Conservation (phyloP, 192 early-diverging fungal species). For the Coemansia pectinata region DNA sequence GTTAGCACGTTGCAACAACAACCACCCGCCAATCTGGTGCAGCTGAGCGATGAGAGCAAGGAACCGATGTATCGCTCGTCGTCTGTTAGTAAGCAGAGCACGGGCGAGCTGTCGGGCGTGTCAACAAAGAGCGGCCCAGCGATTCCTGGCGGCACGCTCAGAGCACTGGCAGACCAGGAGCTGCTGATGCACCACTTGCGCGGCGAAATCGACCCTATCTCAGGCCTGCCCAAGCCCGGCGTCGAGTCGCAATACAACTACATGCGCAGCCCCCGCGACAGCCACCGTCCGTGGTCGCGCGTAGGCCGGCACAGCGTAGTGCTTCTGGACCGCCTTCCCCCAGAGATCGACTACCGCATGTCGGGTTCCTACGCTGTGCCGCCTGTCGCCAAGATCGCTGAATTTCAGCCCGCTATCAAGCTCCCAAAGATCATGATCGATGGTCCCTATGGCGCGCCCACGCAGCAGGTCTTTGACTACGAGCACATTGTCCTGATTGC, state of each 20-base stretch:
- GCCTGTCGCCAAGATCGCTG: constrained; percentile 8
- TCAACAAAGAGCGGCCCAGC: constrained; percentile 10
- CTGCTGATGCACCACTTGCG: constrained; percentile 47
- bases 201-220: constrained; percentile 35
- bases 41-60: not conserved
- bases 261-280: constrained; percentile 13
- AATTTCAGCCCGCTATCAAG: constrained; percentile 26
- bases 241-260: constrained; percentile 22
- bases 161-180: constrained; percentile 50
- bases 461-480: constrained; percentile 75
- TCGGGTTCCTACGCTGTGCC: constrained; percentile 17
- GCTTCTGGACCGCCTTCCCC: constrained; percentile 50
- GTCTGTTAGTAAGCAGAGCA: not conserved
- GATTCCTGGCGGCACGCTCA: constrained; percentile 21
- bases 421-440: constrained; percentile 69
- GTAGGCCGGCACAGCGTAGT: constrained; percentile 43
- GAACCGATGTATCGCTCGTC: constrained; percentile 26
- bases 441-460: constrained; percentile 80
- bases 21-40: not conserved
- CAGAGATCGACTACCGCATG: constrained; percentile 33
- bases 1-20: constrained; percentile 23
- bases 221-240: constrained; percentile 38
- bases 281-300: constrained; percentile 45
- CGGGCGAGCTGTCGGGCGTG: constrained; percentile 6
- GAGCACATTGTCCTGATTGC: constrained; percentile 67